Conservation (phyloP, 768 basidiomycete species). For the Fistulinella prunicolor region DNA sequence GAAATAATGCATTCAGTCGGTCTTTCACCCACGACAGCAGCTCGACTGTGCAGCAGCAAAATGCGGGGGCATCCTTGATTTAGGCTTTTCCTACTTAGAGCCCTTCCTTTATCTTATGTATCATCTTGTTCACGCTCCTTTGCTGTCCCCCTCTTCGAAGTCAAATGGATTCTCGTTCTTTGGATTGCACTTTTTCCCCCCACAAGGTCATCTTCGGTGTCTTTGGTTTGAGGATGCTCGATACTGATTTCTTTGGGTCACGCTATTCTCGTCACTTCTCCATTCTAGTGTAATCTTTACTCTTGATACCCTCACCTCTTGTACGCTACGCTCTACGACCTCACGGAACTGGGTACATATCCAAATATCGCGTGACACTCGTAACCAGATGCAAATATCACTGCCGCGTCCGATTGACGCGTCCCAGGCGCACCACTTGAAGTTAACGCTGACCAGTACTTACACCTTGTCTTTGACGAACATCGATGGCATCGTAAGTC, state of each 20-base stretch:
- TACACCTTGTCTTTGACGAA: too few species aligned
- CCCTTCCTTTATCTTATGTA: background rate
- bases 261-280: background rate
- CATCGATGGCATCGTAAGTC: too few species aligned
- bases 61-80: slow-evolving; percentile 48
- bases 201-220: background rate
- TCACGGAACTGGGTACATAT: background rate
- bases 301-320: slow-evolving; percentile 14
- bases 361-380: too few species aligned
- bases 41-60: slow-evolving; percentile 37
- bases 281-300: slow-evolving; percentile 23
- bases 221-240: slow-evolving; percentile 4
- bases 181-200: background rate
- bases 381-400: slow-evolving; percentile 19
- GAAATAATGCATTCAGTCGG: slow-evolving; percentile 22
- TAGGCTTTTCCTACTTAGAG: slow-evolving; percentile 28
- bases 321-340: background rate
- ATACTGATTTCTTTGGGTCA: slow-evolving; percentile 7
- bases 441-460: too few species aligned
- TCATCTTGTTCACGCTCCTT: background rate
- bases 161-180: background rate
- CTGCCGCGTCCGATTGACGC: slow-evolving; percentile 12
- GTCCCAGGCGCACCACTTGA: background rate
- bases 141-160: background rate
- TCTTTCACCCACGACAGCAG: slow-evolving; percentile 21